Conservation (phyloP, 2,329 filamentous ascomycete genomes). For the Onygena corvina region DNA sequence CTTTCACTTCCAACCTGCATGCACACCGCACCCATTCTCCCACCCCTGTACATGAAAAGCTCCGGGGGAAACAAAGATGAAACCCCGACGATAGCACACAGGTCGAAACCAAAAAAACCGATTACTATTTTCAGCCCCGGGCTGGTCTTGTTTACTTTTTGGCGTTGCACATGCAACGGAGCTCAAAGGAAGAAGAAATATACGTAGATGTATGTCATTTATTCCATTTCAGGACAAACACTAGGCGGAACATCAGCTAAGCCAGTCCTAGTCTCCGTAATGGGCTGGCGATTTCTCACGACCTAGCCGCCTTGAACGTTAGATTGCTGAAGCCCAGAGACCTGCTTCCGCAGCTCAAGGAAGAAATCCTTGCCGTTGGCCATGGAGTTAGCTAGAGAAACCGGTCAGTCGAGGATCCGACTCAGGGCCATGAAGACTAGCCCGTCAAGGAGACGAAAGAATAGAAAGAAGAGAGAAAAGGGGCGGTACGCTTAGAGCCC, state of each 20-base stretch:
- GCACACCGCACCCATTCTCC: background rate
- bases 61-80: background rate
- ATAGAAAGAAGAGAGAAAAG: background rate
- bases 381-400: constrained; percentile 35
- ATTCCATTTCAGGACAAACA: too few species aligned
- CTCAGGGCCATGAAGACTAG: too few species aligned
- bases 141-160: too few species aligned
- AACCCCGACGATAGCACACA: background rate
- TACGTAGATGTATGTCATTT: background rate
- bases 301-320: constrained; percentile 1
- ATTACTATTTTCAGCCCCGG: background rate
- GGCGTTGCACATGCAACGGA: too few species aligned
- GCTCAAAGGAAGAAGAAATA: background rate
- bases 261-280: background rate
- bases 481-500: constrained; percentile 33
- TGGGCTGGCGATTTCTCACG: too few species aligned
- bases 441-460: too few species aligned
- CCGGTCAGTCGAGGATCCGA: constrained; percentile 14
- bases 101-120: background rate
- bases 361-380: constrained; percentile 40
- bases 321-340: constrained; percentile 29
- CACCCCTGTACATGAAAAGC: background rate
- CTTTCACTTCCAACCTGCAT: background rate
- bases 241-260: background rate
- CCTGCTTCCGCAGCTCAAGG: constrained; percentile 38